phyloP scores from a whole-genome alignment of 495 filamentous ascomycete genomes.

The Polyplosphaeria fusca region DNA sequence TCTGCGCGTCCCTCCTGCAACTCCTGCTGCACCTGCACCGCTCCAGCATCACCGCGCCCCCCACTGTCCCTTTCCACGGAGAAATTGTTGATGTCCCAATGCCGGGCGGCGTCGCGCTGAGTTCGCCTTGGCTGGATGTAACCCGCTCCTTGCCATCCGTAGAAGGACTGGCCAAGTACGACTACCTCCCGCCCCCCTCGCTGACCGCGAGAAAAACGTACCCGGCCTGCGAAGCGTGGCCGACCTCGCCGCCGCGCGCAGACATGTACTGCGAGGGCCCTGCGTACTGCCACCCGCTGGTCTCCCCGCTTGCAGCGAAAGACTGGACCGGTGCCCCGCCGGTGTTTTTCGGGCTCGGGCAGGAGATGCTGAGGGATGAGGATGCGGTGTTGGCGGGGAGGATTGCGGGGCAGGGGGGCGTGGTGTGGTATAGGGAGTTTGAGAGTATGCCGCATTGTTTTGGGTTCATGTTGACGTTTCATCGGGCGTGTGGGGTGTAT shows the following conservation, averaged over 20 bases:
- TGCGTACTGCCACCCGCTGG: constrained; percentile 70
- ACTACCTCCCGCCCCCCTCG: constrained; percentile 64
- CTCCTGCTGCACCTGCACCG: constrained; percentile 69
- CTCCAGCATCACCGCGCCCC: constrained; percentile 24
- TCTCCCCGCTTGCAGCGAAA: constrained; percentile 59
- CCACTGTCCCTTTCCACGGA: constrained; percentile 63
- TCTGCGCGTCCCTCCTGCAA: constrained; percentile 68
- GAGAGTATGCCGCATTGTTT: constrained; percentile 93
- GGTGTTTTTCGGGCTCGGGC: constrained; percentile 68
- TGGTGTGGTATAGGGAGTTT: constrained; percentile 41
- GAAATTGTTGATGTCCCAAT: constrained; percentile 57
- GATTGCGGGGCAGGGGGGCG: constrained; percentile 40
- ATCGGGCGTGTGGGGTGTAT: constrained; percentile 50
- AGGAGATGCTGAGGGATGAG: constrained; percentile 79
- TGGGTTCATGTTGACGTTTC: constrained; percentile 57
- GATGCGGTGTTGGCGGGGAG: constrained; percentile 58
- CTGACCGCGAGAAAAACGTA: constrained; percentile 39
- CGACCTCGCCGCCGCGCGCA: constrained; percentile 61
- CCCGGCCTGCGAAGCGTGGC: constrained; percentile 66
- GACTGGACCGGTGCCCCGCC: constrained; percentile 69
- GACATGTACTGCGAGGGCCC: constrained; percentile 65
- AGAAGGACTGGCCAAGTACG: constrained; percentile 58
- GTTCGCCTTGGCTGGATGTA: constrained; percentile 76
- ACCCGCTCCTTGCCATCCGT: constrained; percentile 71
- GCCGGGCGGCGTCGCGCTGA: constrained; percentile 64